phyloP scores from a whole-genome alignment of 192 early-diverging fungal genomes.

The Backusella parvicylindrica region DNA sequence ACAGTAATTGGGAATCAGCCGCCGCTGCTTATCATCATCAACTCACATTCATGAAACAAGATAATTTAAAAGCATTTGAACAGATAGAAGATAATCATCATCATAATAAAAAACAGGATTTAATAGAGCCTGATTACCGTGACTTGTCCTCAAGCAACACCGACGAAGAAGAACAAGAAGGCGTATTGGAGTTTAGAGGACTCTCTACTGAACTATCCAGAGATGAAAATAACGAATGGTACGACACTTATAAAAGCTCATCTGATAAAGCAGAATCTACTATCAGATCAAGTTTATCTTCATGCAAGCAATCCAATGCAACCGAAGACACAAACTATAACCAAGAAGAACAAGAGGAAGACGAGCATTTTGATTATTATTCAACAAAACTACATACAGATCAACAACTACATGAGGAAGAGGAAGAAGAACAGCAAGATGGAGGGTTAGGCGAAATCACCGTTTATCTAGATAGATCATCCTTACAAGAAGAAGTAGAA shows the following conservation, averaged over 20 bases:
- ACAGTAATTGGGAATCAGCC: background rate
- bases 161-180: background rate
- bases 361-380: constrained; percentile 3
- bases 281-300: background rate
- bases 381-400: background rate
- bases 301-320: background rate
- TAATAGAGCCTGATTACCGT: background rate
- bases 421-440: background rate
- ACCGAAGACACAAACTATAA: background rate
- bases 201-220: background rate
- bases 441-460: background rate
- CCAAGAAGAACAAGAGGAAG: background rate
- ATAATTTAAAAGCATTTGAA: background rate
- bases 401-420: background rate
- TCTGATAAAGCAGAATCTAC: background rate
- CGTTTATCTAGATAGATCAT: background rate
- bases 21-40: background rate
- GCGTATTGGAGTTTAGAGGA: background rate
- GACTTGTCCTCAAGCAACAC: background rate
- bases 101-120: background rate
- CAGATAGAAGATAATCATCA: background rate
- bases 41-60: background rate
- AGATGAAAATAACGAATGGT: background rate
- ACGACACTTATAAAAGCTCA: background rate
- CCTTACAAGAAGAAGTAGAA: background rate